Evolutionary conservation across 2,329 filamentous ascomycete genomes (phyloP).

Genomic region (Talaromyces amestolkiae): DNA sequence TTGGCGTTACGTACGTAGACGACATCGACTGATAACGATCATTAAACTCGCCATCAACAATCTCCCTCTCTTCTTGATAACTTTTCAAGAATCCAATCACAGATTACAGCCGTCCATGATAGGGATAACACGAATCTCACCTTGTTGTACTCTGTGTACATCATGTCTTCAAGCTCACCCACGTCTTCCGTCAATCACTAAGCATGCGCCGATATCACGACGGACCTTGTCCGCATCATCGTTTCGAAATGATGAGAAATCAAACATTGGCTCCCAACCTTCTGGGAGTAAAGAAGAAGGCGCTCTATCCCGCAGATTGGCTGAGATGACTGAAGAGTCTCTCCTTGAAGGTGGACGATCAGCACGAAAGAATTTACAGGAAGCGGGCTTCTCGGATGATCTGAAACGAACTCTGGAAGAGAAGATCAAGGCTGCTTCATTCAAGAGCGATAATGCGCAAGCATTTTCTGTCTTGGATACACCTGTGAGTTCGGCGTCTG

Average conservation of each 20-base stretch:
- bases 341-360: conserved; percentile 55
- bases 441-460: conserved; percentile 52
- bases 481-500: conserved; percentile 40
- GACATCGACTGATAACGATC: background rate
- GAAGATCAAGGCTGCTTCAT: conserved; percentile 56
- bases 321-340: conserved; percentile 60
- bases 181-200: background rate
- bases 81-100: background rate
- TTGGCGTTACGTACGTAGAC: background rate
- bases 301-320: conserved; percentile 58
- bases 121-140: conserved; percentile 1
- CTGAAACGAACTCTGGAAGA: conserved; percentile 59
- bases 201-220: background rate
- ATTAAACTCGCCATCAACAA: background rate
- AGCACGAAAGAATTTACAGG: conserved; percentile 56
- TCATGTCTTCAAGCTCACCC: conserved; percentile 2
- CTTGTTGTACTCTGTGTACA: conserved; percentile 9
- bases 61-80: background rate
- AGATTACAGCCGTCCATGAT: conserved; percentile 2
- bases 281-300: conserved; percentile 44
- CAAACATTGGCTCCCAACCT: conserved; percentile 21
- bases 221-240: conserved; percentile 24
- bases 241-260: conserved; percentile 26
- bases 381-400: conserved; percentile 62
- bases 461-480: conserved; percentile 55